Conservation (phyloP, 768 basidiomycete species). For the Trametes gibbosa region DNA sequence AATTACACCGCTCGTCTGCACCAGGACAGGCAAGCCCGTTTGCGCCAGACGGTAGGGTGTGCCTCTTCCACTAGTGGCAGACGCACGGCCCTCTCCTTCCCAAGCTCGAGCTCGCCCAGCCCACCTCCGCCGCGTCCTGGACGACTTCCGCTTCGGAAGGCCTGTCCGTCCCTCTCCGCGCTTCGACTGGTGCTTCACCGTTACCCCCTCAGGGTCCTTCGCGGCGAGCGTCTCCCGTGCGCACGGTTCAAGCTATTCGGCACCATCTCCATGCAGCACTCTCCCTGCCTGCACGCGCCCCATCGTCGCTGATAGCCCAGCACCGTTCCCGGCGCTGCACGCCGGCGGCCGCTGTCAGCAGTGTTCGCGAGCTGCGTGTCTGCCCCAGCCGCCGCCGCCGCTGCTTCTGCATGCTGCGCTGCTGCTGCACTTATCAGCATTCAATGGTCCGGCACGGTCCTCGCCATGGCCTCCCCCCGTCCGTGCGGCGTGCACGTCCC, state of each 20-base stretch:
- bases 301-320: neutral
- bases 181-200: slow-evolving; percentile 5
- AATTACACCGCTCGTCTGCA: neutral
- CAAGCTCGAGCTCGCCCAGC: neutral
- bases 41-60: neutral
- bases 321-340: slow-evolving; percentile 6
- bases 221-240: neutral
- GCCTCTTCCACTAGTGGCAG: neutral
- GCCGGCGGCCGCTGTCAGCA: slow-evolving; percentile 14
- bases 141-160: neutral
- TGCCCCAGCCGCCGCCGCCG: neutral
- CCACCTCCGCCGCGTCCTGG: neutral
- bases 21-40: slow-evolving; percentile 3
- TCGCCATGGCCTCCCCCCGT: too few species aligned
- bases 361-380: neutral
- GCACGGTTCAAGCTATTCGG: slow-evolving; percentile 14
- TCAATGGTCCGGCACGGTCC: slow-evolving; percentile 1
- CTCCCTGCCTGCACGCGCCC: neutral
- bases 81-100: neutral
- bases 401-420: neutral
- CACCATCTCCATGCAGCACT: slow-evolving; percentile 3
- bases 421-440: neutral
- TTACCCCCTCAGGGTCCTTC: neutral
- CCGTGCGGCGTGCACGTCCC: too few species aligned
- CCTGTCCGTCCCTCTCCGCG: neutral